Evolutionary conservation across 768 basidiomycete genomes (phyloP).

Genomic region (Tricholoma terreum): DNA sequence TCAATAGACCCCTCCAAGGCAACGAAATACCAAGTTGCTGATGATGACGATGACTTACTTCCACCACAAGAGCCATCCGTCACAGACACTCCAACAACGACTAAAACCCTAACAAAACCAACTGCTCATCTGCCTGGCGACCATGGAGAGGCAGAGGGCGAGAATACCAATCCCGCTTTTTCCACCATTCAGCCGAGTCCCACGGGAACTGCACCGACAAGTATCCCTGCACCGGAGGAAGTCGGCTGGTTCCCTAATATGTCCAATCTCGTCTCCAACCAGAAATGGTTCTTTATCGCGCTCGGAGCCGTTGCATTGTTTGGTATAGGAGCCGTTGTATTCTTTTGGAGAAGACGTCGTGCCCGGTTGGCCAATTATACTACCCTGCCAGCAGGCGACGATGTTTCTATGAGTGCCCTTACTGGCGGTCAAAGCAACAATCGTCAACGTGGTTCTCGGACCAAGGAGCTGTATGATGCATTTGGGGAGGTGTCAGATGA

Average conservation of each 20-base stretch:
- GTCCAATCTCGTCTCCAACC: constrained; percentile 65
- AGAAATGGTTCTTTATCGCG: constrained; percentile 90
- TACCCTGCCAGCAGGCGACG: constrained; percentile 59
- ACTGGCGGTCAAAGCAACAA: constrained; percentile 32
- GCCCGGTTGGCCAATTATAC: constrained; percentile 50
- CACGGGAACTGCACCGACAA: constrained; percentile 36
- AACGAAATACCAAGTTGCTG: constrained; percentile 57
- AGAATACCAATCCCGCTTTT: constrained; percentile 76
- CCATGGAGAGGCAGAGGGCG: constrained; percentile 76
- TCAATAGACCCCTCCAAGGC: constrained; percentile 69
- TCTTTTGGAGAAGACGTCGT: constrained; percentile 74
- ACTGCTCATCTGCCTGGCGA: constrained; percentile 86
- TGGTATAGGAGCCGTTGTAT: constrained; percentile 61
- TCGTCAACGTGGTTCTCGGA: constrained; percentile 42
- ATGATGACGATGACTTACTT: constrained; percentile 47
- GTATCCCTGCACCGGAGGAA: constrained; percentile 39
- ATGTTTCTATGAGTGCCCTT: constrained; percentile 75
- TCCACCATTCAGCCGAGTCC: constrained; percentile 31
- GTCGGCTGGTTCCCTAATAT: constrained; percentile 85
- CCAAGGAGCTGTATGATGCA: constrained; percentile 94
- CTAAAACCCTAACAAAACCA: constrained; percentile 76
- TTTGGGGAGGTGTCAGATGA: constrained; percentile 90
- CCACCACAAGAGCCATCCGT: constrained; percentile 38
- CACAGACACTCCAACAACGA: constrained; percentile 37
- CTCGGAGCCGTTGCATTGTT: constrained; percentile 77